Percentiles rank a stretch among this genome's conserved stretches.
Evolutionary conservation across 257 asterid species (phyloP).

Genomic region (Penstemon newberryi): DNA sequence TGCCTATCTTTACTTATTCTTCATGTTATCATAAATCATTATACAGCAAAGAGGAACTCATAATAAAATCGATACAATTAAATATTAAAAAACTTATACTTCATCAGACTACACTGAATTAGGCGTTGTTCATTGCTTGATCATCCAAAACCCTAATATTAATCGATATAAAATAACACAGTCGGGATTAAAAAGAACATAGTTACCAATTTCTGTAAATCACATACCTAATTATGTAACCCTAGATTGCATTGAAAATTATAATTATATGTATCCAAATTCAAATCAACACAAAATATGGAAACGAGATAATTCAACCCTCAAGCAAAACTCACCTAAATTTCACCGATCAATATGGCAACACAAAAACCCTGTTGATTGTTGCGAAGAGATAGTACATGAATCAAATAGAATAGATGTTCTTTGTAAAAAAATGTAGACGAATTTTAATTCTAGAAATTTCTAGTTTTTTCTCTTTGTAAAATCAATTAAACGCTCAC

Average conservation of each 20-base stretch:
- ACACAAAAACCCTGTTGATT: neutral
- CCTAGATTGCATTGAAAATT: neutral
- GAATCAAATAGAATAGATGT: neutral
- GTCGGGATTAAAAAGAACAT: too few species aligned
- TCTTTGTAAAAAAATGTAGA: neutral
- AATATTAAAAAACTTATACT: too few species aligned
- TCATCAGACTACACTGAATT: too few species aligned
- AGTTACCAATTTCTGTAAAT: neutral
- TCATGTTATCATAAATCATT: too few species aligned
- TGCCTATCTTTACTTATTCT: too few species aligned
- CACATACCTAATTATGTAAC: neutral
- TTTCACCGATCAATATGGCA: conserved; percentile 14
- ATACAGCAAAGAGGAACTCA: too few species aligned
- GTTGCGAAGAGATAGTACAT: neutral
- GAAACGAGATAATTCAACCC: conserved; percentile 1
- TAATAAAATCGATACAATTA: too few species aligned
- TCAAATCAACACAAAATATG: neutral
- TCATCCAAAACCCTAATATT: conserved; percentile 25
- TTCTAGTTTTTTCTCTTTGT: conserved; percentile 27
- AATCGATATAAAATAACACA: neutral
- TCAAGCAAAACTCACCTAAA: conserved; percentile 22
- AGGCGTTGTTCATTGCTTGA: neutral
- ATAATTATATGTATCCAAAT: neutral
- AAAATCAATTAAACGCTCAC: neutral
- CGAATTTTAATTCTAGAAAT: conserved; percentile 27